Conservation (phyloP, 768 basidiomycete species). For the Suillus brevipes region DNA sequence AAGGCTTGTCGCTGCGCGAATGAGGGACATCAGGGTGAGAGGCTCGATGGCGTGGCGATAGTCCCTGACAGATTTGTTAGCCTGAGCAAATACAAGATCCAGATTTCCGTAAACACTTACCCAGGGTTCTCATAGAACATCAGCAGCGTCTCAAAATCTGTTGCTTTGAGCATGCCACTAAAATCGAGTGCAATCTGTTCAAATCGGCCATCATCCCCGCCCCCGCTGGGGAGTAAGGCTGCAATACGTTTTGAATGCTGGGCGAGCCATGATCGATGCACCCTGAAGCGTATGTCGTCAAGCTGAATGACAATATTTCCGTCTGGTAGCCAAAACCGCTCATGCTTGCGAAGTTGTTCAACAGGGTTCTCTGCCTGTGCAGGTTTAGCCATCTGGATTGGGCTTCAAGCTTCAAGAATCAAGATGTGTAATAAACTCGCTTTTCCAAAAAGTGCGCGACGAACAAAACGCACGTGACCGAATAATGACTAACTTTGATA, state of each 20-base stretch:
- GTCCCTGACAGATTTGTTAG: conserved; percentile 21
- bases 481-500: too few relatives aligned
- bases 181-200: background rate
- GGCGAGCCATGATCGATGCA: conserved; percentile 36
- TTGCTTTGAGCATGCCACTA: background rate
- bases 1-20: conserved; percentile 38
- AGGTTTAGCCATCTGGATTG: background rate
- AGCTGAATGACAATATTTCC: conserved; percentile 37
- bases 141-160: conserved; percentile 4
- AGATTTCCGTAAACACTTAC: background rate
- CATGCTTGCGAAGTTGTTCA: conserved; percentile 4
- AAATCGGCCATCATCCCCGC: background rate
- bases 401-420: too few relatives aligned
- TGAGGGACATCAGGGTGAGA: conserved; percentile 29
- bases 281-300: conserved; percentile 32
- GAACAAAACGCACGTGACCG: too few relatives aligned
- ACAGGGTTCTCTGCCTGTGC: background rate
- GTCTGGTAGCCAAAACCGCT: conserved; percentile 36
- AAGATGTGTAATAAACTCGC: too few relatives aligned
- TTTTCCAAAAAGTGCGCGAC: too few relatives aligned
- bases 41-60: conserved; percentile 29
- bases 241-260: conserved; percentile 28
- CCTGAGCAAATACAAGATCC: background rate
- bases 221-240: background rate
- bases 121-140: conserved; percentile 4